These are phyloP conservation scores for Candida buenavistaensis DNA, from an alignment of 1,139 yeast genomes.

Conservation along the genomic window DNA sequence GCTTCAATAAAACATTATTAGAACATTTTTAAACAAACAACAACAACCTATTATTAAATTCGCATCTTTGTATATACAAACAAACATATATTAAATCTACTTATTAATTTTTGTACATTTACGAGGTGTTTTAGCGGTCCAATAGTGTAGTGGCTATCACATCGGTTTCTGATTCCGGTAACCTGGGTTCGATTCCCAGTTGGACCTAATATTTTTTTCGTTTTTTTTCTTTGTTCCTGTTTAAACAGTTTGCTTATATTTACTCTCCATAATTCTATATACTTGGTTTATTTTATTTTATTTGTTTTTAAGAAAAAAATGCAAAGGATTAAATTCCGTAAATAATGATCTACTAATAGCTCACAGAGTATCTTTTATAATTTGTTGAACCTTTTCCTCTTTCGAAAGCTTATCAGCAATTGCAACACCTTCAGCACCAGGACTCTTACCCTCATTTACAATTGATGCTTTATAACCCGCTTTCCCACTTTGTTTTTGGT, in stretches of 20 bases:
- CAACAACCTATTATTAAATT: too few species aligned
- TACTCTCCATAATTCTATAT: background rate
- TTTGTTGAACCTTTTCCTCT: slow-evolving; percentile 13
- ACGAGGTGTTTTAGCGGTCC: slow-evolving; percentile 19
- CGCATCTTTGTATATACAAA: too few species aligned
- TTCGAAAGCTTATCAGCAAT: slow-evolving; percentile 6
- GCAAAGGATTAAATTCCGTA: background rate
- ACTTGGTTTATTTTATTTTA: background rate
- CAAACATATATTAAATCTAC: too few species aligned
- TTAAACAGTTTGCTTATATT: background rate
- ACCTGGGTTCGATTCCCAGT: slow-evolving; percentile 42
- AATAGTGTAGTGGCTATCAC: slow-evolving; percentile 39
- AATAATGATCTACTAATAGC: slow-evolving; percentile 1
- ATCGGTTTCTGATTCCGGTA: slow-evolving; percentile 38
- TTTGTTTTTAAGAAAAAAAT: background rate
- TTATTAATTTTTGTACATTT: background rate
- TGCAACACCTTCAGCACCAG: slow-evolving; percentile 4
- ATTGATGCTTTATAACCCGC: slow-evolving; percentile 8
- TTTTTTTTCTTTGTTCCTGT: slow-evolving; percentile 5
- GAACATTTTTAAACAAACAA: too few species aligned
- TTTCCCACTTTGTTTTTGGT: slow-evolving; percentile 7
- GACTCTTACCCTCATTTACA: background rate
- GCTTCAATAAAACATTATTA: too few species aligned
- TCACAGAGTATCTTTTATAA: slow-evolving; percentile 11
- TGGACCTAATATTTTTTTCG: slow-evolving; percentile 21